Percentiles rank a stretch among this genome's conserved stretches.
Conservation (phyloP, 2,329 filamentous ascomycete genomes). For the Fusarium papillatum region DNA sequence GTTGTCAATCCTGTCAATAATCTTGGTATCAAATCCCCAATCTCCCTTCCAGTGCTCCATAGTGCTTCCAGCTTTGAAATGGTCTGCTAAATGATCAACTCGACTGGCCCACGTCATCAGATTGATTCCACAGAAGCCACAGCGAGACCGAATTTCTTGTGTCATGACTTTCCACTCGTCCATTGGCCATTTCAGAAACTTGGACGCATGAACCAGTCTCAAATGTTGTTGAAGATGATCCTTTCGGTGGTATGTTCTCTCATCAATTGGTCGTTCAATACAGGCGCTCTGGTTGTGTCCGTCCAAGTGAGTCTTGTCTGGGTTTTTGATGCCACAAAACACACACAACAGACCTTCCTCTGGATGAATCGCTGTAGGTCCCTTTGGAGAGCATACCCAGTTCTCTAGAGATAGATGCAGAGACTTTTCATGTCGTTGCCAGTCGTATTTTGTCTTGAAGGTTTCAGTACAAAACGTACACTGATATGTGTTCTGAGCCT, state of each 20-base stretch:
- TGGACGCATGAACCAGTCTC: conserved; percentile 55
- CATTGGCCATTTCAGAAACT: conserved; percentile 47
- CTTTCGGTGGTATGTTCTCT: conserved; percentile 60
- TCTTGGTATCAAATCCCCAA: conserved; percentile 56
- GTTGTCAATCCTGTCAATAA: conserved; percentile 56
- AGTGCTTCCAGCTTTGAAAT: conserved; percentile 55
- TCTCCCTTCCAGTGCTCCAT: conserved; percentile 60
- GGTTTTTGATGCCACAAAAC: conserved; percentile 53
- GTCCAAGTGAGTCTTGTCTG: conserved; percentile 50
- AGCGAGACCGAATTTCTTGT: conserved; percentile 53
- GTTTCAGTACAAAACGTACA: conserved; percentile 62
- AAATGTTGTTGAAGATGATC: conserved; percentile 59
- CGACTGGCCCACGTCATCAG: conserved; percentile 54
- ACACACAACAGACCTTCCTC: conserved; percentile 47
- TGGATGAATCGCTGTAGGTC: conserved; percentile 52
- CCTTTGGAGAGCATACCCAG: conserved; percentile 58
- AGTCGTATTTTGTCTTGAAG: conserved; percentile 60
- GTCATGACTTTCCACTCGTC: conserved; percentile 54
- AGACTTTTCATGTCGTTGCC: conserved; percentile 65
- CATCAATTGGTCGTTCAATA: conserved; percentile 47
- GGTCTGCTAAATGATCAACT: conserved; percentile 55
- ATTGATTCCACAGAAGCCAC: conserved; percentile 55
- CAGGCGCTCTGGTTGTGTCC: conserved; percentile 59
- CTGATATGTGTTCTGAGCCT: conserved; percentile 48
- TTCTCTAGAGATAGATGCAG: conserved; percentile 59